Conservation (phyloP, 2,329 filamentous ascomycete genomes). For the Cordyceps sp. region DNA sequence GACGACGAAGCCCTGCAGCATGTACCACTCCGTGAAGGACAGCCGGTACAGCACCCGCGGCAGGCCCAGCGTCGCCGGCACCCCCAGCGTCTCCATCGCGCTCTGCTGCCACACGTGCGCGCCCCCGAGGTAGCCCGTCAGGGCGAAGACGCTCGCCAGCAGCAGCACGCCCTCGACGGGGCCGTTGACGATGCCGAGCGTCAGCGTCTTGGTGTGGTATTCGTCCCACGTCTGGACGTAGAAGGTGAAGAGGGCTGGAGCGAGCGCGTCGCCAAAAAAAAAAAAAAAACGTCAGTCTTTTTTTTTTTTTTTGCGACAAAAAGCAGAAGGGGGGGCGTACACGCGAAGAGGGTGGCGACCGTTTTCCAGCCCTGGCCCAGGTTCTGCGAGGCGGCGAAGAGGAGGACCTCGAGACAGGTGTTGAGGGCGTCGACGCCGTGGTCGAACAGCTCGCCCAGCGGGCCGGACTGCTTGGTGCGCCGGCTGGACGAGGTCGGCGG, state of each 20-base stretch:
- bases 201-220: conserved; percentile 93
- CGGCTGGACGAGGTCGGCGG: conserved; percentile 30
- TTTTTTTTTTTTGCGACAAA: background rate
- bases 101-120: conserved; percentile 87
- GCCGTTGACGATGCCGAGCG: conserved; percentile 79
- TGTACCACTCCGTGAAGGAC: conserved; percentile 83
- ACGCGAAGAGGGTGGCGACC: conserved; percentile 65
- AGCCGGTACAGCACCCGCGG: conserved; percentile 60
- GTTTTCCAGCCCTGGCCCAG: conserved; percentile 87
- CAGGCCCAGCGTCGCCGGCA: conserved; percentile 47
- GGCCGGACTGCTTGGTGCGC: conserved; percentile 81
- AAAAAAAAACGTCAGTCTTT: background rate
- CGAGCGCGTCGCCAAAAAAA: too few species aligned
- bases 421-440: conserved; percentile 96
- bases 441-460: conserved; percentile 90
- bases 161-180: conserved; percentile 90
- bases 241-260: conserved; percentile 78
- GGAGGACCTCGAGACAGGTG: conserved; percentile 79
- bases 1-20: conserved; percentile 69
- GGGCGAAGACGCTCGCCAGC: conserved; percentile 61
- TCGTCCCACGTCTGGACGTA: conserved; percentile 99
- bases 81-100: conserved; percentile 53
- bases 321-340: conserved; percentile 27
- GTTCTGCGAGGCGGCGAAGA: conserved; percentile 87
- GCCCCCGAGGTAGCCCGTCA: conserved; percentile 74